A percentile compares a stretch with the other conserved stretches of the same genome.
Conservation (phyloP, 805 yeast species). For the Diddensiella santjacobensis region DNA sequence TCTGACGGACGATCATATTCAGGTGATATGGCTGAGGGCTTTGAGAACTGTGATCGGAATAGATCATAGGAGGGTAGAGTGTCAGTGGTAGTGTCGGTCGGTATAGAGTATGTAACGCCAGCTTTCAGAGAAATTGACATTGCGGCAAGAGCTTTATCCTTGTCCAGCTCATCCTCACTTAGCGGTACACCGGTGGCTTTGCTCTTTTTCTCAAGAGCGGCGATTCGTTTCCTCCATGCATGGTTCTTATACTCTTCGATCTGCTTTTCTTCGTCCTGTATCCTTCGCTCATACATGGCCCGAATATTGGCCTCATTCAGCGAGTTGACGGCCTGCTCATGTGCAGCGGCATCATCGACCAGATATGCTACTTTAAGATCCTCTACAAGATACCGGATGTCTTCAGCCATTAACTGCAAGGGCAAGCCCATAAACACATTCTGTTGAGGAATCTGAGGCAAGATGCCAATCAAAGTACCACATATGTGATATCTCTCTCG, state of each 20-base stretch:
- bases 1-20: not conserved
- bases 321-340: conserved; percentile 17
- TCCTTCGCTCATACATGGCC: conserved; percentile 17
- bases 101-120: conserved; percentile 12
- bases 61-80: conserved; percentile 17
- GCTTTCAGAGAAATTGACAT: conserved; percentile 12
- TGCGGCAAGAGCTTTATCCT: conserved; percentile 8
- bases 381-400: conserved; percentile 60
- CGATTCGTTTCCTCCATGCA: conserved; percentile 19
- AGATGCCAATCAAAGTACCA: conserved; percentile 78
- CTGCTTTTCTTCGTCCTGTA: conserved; percentile 20
- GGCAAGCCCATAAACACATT: conserved; percentile 85
- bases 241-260: conserved; percentile 17
- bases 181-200: conserved; percentile 6
- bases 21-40: not conserved
- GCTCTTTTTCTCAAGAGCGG: conserved; percentile 20
- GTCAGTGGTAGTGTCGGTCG: conserved; percentile 9
- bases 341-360: conserved; percentile 40
- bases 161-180: conserved; percentile 11
- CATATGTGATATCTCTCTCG: conserved; percentile 58
- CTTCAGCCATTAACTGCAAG: conserved; percentile 66
- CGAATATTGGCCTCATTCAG: conserved; percentile 20
- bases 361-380: conserved; percentile 41
- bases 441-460: conserved; percentile 91
- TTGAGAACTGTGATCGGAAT: conserved; percentile 7